Base-by-base conservation (phyloP, 2,329 filamentous ascomycete genomes). In the Ramichloridium luteum region DNA sequence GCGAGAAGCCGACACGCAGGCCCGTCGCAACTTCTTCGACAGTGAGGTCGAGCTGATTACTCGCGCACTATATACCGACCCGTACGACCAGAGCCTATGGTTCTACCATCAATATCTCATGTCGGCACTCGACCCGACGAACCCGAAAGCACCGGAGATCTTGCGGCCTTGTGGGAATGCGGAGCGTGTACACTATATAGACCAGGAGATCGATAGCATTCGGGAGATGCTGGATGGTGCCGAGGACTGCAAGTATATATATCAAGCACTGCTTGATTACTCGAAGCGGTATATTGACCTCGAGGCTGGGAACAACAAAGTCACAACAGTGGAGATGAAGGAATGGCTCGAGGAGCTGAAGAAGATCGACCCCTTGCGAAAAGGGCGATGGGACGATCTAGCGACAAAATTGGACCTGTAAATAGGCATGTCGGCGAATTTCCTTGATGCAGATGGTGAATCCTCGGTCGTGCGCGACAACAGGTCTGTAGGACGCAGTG, bases 41-140 rank as follows among this genome's bases (percentile, higher is more conserved):
- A 61, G 75, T 43, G 90, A 98, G 59, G 65, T 96, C 30, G 65
- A 71, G 15, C 62, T 82, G 26, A 77, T 93, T 15, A 75, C 79
- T 34, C 71, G 77, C 35, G 86, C 80, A 0, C 65, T 96, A 29
- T 90, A 85, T 37, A 82, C 83, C 22, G 86, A 92, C 36, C 85
- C 88, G 0, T 85, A 93, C 45, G 88, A 96, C 52, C 88, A 96
- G 53, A 93, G 85, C 12, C 67, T 94, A 4, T 98, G 90, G 86
- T 93, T 92, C 57, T 96, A 98, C 51, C 85, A 96, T 55, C 80
- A 90, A 46, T 93, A 79, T 49, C 63, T 94, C 35, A 74, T 94
- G 60, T 70, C 75, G 37, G 79, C 77, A 44, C 31, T 57, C 43
- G 49, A 62, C 80, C 46, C 62, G 68, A 31, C 66, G 63, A 47